Base-by-base conservation (phyloP, 2,329 filamentous ascomycete species). In the Sphaerostilbella broomeana region DNA sequence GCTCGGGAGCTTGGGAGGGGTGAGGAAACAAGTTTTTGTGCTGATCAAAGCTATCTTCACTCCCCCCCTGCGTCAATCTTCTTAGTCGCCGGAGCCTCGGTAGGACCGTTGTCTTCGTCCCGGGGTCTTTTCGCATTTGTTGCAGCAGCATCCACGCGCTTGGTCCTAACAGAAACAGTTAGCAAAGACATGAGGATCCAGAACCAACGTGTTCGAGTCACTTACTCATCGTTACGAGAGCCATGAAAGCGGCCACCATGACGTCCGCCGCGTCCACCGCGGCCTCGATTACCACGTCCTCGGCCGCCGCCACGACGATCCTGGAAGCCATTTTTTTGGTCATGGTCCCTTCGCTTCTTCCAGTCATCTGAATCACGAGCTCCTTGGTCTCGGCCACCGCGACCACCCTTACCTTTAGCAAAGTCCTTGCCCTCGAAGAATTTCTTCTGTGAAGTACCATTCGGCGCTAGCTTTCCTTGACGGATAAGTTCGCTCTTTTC, bases 401-500 rank as follows among this genome's bases (percentile, higher is more conserved):
- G 61, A n/a, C 67, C 62, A 19, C 60, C 60, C 20, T 61, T 60
- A 21, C 62, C 60, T 29, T 59, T 59, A 33, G 61, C 58, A 27
- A 43, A 41, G 21, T 66, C 63, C 43, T 53, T 62, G 42, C 72
- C 72, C 55, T 75, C 72, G 45, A 62, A 76, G 54, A 75, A 75
- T 45, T 59, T 61, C 48, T 63, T 63, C 33, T 56, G 53, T 12
- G 56, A 55, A 46, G 53, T 58, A 33, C 57, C 59, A 52, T 68
- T 77, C 45, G 82, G 77, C 57, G 79, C 68, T 33, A 87, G 68
- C 55, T 78, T 79, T 44, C 86, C 85, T 29, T 79, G 73, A 51
- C 77, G 72, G 53, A 90, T 89, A 25, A 84, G 75, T 39, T 79
- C 67, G 42, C 72, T 73, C 70, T 90, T 90, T 61, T 81, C 77